phyloP scores from a whole-genome alignment of 2,329 filamentous ascomycete species.

The Colletotrichum karsti region DNA sequence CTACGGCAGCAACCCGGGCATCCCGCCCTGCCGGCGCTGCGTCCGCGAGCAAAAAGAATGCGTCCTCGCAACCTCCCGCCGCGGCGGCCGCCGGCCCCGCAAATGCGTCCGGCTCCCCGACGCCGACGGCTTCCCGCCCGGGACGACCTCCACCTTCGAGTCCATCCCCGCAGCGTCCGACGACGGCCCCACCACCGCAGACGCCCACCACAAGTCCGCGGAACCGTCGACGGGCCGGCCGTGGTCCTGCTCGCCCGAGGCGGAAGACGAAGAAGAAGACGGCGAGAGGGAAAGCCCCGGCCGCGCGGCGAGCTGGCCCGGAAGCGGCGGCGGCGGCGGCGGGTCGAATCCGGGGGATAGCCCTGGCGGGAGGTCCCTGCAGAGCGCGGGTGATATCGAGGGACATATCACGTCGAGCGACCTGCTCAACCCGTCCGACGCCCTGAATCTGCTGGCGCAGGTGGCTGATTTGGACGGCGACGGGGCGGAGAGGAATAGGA shows the following conservation, averaged over 20 bases:
- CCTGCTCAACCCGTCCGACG: constrained; percentile 51
- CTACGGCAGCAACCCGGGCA: constrained; percentile 42
- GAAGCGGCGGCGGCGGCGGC: too few relatives aligned
- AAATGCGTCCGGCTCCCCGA: constrained; percentile 17
- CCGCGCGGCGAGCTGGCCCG: constrained; percentile 21
- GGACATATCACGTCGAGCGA: constrained; percentile 50
- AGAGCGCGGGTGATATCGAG: constrained; percentile 37
- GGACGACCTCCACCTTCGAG: not conserved
- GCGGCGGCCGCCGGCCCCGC: constrained; percentile 45
- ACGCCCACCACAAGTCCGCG: not conserved
- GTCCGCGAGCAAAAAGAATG: constrained; percentile 47
- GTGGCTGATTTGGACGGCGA: constrained; percentile 47
- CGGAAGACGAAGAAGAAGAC: too few relatives aligned
- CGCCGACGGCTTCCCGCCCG: not conserved
- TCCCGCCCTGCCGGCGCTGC: constrained; percentile 47
- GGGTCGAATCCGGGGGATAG: constrained; percentile 26
- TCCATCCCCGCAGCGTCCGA: not conserved
- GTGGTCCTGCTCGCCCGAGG: constrained; percentile 30
- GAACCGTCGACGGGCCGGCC: not conserved
- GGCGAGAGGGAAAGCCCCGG: constrained; percentile 12
- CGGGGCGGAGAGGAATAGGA: not conserved
- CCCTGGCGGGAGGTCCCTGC: constrained; percentile 25
- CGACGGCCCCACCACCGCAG: not conserved
- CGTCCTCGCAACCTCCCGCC: constrained; percentile 47
- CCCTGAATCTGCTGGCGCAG: constrained; percentile 48